A percentile compares a stretch with the other conserved stretches of the same genome.
These are phyloP conservation scores for Dioszegia crocea DNA, from an alignment of 768 basidiomycete genomes.

Conservation along the genomic window DNA sequence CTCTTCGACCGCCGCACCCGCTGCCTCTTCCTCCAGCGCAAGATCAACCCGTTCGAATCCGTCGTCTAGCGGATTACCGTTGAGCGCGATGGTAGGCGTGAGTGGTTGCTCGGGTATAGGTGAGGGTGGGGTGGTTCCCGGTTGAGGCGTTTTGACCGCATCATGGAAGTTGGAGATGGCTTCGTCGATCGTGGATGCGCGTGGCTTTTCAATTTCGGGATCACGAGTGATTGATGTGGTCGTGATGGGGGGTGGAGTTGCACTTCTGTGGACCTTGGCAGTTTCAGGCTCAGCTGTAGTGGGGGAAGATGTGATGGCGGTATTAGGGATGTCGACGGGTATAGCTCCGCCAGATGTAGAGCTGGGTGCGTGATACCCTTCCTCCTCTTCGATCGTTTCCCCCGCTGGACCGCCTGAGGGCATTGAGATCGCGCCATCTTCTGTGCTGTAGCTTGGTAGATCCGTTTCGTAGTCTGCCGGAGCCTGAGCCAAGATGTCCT, in stretches of 20 bases:
- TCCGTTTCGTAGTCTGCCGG: too few species aligned
- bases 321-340: not conserved
- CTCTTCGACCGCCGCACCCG: too few species aligned
- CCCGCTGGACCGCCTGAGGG: too few species aligned
- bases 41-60: not conserved
- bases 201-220: not conserved
- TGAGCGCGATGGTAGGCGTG: not conserved
- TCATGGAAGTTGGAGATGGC: constrained; percentile 38
- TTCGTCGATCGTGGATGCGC: constrained; percentile 37
- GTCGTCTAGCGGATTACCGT: not conserved
- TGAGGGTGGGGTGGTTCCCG: not conserved
- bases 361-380: not conserved
- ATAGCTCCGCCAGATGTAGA: not conserved
- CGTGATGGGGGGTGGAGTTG: not conserved
- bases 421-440: too few species aligned
- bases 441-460: too few species aligned
- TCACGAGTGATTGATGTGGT: not conserved
- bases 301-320: too few species aligned
- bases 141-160: constrained; percentile 28
- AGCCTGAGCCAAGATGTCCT: not conserved
- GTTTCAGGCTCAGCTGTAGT: too few species aligned
- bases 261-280: too few species aligned
- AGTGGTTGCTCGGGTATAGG: not conserved
- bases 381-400: not conserved
- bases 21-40: not conserved